phyloP scores from a whole-genome alignment of 2,329 filamentous ascomycete genomes.

The Sphaerostilbella broomeana region DNA sequence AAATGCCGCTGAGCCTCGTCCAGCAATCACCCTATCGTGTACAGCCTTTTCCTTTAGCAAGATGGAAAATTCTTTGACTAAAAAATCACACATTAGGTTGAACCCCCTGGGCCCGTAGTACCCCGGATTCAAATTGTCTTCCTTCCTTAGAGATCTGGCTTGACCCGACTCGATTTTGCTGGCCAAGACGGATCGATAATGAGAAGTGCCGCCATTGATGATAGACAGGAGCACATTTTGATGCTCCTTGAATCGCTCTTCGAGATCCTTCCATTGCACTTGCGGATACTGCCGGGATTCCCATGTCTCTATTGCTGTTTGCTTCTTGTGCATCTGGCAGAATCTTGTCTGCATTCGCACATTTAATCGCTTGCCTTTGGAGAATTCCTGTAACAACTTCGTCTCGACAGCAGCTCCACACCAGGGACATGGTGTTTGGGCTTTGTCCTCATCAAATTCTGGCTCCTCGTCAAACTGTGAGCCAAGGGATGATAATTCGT shows the following conservation, averaged over 20 bases:
- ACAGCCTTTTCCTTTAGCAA: conserved; percentile 56
- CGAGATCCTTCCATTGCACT: conserved; percentile 62
- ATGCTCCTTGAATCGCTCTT: conserved; percentile 51
- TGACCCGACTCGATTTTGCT: conserved; percentile 50
- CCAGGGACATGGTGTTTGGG: conserved; percentile 57
- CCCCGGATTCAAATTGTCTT: conserved; percentile 58
- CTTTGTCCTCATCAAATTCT: conserved; percentile 17
- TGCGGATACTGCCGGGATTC: conserved; percentile 55
- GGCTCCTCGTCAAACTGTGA: conserved; percentile 1
- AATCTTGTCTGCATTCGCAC: conserved; percentile 56
- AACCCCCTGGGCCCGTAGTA: conserved; percentile 79
- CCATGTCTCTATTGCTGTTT: conserved; percentile 44
- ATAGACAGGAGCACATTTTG: conserved; percentile 50
- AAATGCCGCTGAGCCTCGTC: conserved; percentile 60
- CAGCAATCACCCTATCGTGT: conserved; percentile 58
- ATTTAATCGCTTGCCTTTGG: conserved; percentile 41
- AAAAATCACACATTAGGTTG: conserved; percentile 62
- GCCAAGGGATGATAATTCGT: conserved; percentile 1
- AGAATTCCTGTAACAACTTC: conserved; percentile 47
- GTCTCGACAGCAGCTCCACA: conserved; percentile 56
- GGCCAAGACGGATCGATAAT: conserved; percentile 54
- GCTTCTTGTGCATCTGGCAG: conserved; percentile 56
- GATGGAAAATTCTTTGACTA: conserved; percentile 54
- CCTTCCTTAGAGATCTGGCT: conserved; percentile 54
- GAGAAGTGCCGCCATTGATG: conserved; percentile 52